Percentiles rank a stretch among this genome's conserved stretches.
These are phyloP conservation scores for Aeschynomene evenia DNA, from an alignment of 306 rosid species.

Conservation along the genomic window DNA sequence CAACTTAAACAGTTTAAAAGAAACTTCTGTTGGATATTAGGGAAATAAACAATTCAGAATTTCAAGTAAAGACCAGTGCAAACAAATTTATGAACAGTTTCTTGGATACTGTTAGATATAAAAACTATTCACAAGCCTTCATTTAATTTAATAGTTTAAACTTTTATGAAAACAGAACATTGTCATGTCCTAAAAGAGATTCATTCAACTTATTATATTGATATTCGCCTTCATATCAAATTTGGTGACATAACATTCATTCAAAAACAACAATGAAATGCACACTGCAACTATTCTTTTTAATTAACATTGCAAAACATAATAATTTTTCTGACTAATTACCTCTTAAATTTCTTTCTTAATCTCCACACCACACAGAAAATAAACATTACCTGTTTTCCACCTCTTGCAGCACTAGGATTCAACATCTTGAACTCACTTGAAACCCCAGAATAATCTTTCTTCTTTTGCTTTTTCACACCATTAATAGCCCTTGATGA, in stretches of 20 bases:
- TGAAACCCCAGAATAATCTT: conserved; percentile 39
- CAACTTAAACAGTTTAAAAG: background rate
- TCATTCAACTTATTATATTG: too few relatives aligned
- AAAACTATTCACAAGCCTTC: too few relatives aligned
- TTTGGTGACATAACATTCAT: background rate
- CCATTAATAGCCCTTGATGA: conserved; percentile 31
- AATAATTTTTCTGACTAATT: background rate
- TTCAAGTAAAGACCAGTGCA: too few relatives aligned
- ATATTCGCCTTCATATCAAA: background rate
- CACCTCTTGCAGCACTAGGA: conserved; percentile 11
- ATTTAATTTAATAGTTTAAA: too few relatives aligned
- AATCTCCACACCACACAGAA: background rate
- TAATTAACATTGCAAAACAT: background rate
- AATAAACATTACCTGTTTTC: conserved; percentile 37
- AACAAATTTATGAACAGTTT: background rate
- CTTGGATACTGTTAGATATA: too few relatives aligned
- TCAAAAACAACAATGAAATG: background rate
- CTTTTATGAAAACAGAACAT: too few relatives aligned
- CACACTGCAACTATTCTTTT: background rate
- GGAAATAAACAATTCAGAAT: background rate
- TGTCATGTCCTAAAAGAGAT: too few relatives aligned
- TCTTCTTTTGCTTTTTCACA: conserved; percentile 28
- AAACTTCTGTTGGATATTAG: background rate
- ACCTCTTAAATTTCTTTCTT: background rate
- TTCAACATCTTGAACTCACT: conserved; percentile 40